Evolutionary conservation across 2,329 filamentous ascomycete species (phyloP).

Genomic region (Pyrenophora tritici-repentis): DNA sequence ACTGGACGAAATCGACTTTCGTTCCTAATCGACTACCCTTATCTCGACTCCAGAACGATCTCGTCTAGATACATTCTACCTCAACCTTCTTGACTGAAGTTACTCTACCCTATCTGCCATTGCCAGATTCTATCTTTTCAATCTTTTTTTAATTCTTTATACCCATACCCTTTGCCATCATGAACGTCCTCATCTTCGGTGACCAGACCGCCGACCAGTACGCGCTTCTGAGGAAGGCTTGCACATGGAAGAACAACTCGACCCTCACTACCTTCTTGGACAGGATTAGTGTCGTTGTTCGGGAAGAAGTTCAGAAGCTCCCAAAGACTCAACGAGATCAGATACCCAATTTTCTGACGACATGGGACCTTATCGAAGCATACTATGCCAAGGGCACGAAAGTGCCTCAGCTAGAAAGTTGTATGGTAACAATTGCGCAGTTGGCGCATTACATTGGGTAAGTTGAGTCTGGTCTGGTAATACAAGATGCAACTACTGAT

Average conservation of each 20-base stretch:
- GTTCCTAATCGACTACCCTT: conserved; percentile 18
- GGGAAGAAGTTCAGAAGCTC: conserved; percentile 63
- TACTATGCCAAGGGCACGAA: conserved; percentile 64
- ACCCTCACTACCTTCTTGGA: conserved; percentile 67
- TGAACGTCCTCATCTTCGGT: conserved; percentile 67
- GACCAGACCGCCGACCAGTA: conserved; percentile 73
- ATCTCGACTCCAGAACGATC: conserved; percentile 9
- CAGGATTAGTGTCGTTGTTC: conserved; percentile 61
- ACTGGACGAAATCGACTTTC: conserved; percentile 17
- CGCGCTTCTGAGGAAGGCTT: conserved; percentile 60
- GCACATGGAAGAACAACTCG: conserved; percentile 58
- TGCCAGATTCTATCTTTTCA: conserved; percentile 7
- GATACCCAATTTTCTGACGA: conserved; percentile 65
- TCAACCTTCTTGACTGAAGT: conserved; percentile 6
- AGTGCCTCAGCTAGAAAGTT: conserved; percentile 67
- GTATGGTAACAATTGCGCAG: conserved; percentile 67
- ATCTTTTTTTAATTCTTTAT: conserved; percentile 27
- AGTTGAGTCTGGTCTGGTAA: conserved; percentile 32
- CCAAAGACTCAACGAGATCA: conserved; percentile 61
- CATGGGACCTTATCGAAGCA: conserved; percentile 68
- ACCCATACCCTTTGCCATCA: conserved; percentile 39
- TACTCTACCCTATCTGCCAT: conserved; percentile 9
- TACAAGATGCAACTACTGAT: conserved; percentile 32
- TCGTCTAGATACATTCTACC: conserved; percentile 2
- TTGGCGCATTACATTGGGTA: conserved; percentile 72